phyloP scores from a whole-genome alignment of 257 asterid genomes.

The Ilex asprella region DNA sequence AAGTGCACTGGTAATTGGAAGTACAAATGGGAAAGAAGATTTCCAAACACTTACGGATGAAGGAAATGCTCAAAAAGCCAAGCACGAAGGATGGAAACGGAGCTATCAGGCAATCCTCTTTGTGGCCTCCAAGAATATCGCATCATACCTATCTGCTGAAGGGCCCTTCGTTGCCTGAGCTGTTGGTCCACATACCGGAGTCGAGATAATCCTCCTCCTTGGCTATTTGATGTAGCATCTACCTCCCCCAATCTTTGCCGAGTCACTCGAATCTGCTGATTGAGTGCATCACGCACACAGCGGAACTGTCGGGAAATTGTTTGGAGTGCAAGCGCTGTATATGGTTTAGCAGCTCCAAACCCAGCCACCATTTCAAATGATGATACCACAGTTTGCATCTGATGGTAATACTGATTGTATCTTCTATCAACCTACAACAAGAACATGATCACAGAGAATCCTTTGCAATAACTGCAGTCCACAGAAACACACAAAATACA shows the following conservation, averaged over 20 bases:
- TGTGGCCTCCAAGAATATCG: constrained; percentile 90
- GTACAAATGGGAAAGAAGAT: neutral
- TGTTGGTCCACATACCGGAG: constrained; percentile 63
- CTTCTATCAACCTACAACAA: constrained; percentile 34
- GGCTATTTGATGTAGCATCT: constrained; percentile 22
- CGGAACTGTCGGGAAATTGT: constrained; percentile 73
- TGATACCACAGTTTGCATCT: constrained; percentile 54
- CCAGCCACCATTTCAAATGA: constrained; percentile 62
- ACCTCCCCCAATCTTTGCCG: constrained; percentile 53
- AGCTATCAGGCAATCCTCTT: constrained; percentile 76
- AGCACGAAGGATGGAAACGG: constrained; percentile 78
- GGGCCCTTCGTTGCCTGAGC: constrained; percentile 55
- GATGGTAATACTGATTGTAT: constrained; percentile 56
- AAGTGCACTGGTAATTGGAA: neutral
- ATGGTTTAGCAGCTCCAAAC: constrained; percentile 55
- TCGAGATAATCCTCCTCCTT: constrained; percentile 44
- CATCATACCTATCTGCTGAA: constrained; percentile 57
- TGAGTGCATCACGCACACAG: constrained; percentile 51
- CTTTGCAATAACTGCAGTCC: too few relatives aligned
- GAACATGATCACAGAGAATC: too few relatives aligned
- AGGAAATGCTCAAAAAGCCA: constrained; percentile 92
- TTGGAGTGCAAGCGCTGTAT: constrained; percentile 58
- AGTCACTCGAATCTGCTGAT: constrained; percentile 47
- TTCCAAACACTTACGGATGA: constrained; percentile 54
- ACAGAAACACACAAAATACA: too few relatives aligned